phyloP scores from a whole-genome alignment of 495 filamentous ascomycete genomes.

The Emericellopsis terricola region DNA sequence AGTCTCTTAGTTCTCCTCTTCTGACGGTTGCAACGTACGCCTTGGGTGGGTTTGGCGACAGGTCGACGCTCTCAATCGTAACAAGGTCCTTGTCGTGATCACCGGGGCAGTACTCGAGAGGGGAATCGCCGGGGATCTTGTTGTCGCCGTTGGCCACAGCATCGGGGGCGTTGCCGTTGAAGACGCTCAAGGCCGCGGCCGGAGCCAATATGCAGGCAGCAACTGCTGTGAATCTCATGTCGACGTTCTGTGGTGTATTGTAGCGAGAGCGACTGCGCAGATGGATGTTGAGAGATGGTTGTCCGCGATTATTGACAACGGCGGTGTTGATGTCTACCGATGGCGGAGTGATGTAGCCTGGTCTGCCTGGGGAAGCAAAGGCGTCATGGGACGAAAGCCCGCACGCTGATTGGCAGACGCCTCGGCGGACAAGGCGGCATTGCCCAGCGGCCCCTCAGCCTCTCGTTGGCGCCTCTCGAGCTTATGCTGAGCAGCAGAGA shows the following conservation, averaged over 20 bases:
- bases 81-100: slow-evolving; percentile 45
- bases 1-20: background rate
- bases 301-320: slow-evolving; percentile 4
- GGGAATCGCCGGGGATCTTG: slow-evolving; percentile 56
- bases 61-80: slow-evolving; percentile 57
- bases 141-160: slow-evolving; percentile 16
- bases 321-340: too few species aligned
- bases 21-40: slow-evolving; percentile 45
- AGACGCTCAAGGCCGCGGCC: slow-evolving; percentile 17
- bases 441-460: too few species aligned
- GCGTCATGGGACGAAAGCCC: too few species aligned
- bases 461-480: too few species aligned
- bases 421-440: too few species aligned
- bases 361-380: too few species aligned
- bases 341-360: too few species aligned
- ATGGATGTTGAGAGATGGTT: too few species aligned
- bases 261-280: too few species aligned
- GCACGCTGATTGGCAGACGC: too few species aligned
- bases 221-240: slow-evolving; percentile 24
- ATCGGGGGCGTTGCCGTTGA: slow-evolving; percentile 13
- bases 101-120: slow-evolving; percentile 51
- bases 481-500: too few species aligned
- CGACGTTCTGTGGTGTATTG: too few species aligned
- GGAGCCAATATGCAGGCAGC: slow-evolving; percentile 11
- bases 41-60: slow-evolving; percentile 71